Conservation (phyloP, 2,329 filamentous ascomycete genomes). For the Fusarium clavum region DNA sequence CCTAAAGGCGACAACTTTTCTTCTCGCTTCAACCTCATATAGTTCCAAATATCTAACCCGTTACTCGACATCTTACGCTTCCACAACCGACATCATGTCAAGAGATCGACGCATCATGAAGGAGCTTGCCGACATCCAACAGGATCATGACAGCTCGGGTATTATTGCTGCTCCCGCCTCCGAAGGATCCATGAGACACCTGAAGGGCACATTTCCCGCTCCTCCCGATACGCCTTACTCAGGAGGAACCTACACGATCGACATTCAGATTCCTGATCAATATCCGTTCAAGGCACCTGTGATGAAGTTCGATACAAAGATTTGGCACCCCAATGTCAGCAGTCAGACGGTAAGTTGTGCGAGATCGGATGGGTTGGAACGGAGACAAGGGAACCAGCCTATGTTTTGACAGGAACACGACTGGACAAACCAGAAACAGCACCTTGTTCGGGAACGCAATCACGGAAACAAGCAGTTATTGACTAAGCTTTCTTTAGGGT, state of each 20-base stretch:
- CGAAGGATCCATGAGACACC: conserved; percentile 79
- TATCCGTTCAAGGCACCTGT: conserved; percentile 94
- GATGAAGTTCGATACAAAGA: conserved; percentile 92
- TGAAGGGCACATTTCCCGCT: conserved; percentile 84
- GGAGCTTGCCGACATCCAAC: conserved; percentile 79
- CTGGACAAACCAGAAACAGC: neutral
- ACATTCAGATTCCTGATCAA: conserved; percentile 86
- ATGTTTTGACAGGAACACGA: neutral
- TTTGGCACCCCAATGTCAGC: conserved; percentile 98
- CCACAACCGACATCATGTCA: conserved; percentile 56
- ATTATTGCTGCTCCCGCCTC: conserved; percentile 76
- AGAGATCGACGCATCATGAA: conserved; percentile 73
- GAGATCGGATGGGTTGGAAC: too few species aligned
- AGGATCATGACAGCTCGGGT: conserved; percentile 78
- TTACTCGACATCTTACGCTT: neutral
- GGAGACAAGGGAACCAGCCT: neutral
- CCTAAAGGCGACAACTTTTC: neutral
- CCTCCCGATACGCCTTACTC: conserved; percentile 95
- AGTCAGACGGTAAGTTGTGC: conserved; percentile 81
- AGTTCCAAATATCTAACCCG: neutral
- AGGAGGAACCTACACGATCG: conserved; percentile 82
- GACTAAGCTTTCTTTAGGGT: conserved; percentile 68
- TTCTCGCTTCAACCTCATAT: neutral
- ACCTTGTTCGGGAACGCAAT: neutral
- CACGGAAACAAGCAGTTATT: conserved; percentile 8